Evolutionary conservation across 2,329 filamentous ascomycete species (phyloP), one percentile per base, ranked within the genome.

Genomic region (Pseudogymnoascus sp.): DNA sequence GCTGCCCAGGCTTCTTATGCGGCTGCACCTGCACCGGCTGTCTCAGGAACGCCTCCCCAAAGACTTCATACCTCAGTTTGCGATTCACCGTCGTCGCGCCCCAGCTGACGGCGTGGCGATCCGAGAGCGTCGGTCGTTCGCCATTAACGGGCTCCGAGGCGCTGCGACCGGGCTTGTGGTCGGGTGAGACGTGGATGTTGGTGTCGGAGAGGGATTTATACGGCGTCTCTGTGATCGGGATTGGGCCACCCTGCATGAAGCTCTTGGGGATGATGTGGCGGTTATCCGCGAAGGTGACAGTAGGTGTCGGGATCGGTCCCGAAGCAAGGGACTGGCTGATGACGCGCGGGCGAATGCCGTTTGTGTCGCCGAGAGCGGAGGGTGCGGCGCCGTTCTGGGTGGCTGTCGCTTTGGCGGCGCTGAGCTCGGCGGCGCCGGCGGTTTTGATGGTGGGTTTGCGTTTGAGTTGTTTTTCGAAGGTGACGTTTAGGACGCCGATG

Each of bases 401-500:
- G 72, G 73, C 54, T 65, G 34, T 36, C 1, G 34, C 34, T 36
- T 36, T 36, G 3, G 34, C 34, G 12, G 34, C 10, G 34, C 4
- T 36, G 12, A 36, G 34, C 12, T 36, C 34, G 11, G 34, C 34
- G 11, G 34, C 34, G 12, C 34, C 34, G 34, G 34, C 12, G 64
- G 77, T 81, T 67, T 77, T 84, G 62, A 78, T 75, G 0, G 77
- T 79, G 36, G 83, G 85, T 71, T 80, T 86, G 60, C 84, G 86
- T 63, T 91, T 90, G 1, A 85, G 81, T 64, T 87, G 86, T 73
- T 96, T 96, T 61, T 92, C 91, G 73, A 96, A 97, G 0, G 92
- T 97, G 18, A 97, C 93, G 74, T 97, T 97, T 61, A 99, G 78
- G 45, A 99, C 95, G 67, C 95, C 95, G 71, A 99, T 97, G 71